A percentile compares a stretch with the other conserved stretches of the same genome.
Conservation (phyloP, 148 eudicot genomes). For the Chenopodium quinoa region DNA sequence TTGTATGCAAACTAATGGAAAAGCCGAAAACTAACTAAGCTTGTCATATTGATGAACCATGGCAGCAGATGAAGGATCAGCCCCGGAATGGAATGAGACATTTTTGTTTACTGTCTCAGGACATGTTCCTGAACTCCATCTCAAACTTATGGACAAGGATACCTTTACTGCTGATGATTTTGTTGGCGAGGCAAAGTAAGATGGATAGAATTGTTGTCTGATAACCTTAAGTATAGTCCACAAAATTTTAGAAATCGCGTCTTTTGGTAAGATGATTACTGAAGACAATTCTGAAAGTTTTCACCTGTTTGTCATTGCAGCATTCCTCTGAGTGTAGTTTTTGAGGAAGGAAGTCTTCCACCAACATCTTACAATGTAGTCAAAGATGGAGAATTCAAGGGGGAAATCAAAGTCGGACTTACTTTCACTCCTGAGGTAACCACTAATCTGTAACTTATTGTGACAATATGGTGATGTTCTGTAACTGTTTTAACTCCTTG, state of each 20-base stretch:
- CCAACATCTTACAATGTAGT: slow-evolving; percentile 57
- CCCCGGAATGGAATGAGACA: slow-evolving; percentile 84
- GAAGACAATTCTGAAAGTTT: not conserved
- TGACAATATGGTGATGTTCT: no score
- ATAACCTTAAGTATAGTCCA: not conserved
- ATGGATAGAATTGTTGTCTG: not conserved
- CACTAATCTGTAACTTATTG: not conserved
- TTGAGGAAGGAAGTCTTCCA: slow-evolving; percentile 47
- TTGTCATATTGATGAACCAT: slow-evolving; percentile 15
- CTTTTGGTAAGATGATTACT: not conserved
- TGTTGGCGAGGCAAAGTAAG: slow-evolving; percentile 71
- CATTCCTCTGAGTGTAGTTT: slow-evolving; percentile 49
- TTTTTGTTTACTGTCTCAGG: slow-evolving; percentile 55
- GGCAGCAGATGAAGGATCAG: slow-evolving; percentile 52
- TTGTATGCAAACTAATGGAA: not conserved
- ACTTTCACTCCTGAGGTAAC: slow-evolving; percentile 61
- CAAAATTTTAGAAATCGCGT: not conserved
- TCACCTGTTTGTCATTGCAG: slow-evolving; percentile 31
- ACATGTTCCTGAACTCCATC: slow-evolving; percentile 41
- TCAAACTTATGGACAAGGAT: slow-evolving; percentile 74
- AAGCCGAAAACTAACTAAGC: not conserved
- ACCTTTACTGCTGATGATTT: slow-evolving; percentile 54
- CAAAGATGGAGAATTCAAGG: slow-evolving; percentile 62
- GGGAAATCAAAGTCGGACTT: slow-evolving; percentile 65
- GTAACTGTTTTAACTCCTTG: not conserved